These are phyloP conservation scores for Plasmodium adleri DNA, from an alignment of 169 alveolate species.

Conservation along the genomic window DNA sequence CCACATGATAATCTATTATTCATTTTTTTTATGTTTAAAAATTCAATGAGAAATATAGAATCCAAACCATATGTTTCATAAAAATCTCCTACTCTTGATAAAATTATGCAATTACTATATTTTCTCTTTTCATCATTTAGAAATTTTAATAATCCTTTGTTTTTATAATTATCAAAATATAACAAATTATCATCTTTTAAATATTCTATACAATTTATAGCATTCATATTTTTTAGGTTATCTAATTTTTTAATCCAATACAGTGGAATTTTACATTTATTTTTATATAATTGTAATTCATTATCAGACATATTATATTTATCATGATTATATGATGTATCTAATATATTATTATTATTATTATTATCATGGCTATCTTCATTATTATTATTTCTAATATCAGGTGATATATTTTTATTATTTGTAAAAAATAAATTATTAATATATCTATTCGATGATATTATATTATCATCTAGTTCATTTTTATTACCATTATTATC, in stretches of 20 bases:
- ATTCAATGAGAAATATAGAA: conserved; percentile 81
- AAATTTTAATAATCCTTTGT: conserved; percentile 76
- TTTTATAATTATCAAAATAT: conserved; percentile 66
- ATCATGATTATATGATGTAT: background rate
- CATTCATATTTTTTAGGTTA: conserved; percentile 68
- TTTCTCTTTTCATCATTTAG: conserved; percentile 77
- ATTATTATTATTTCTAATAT: background rate
- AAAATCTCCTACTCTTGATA: conserved; percentile 76
- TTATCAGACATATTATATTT: conserved; percentile 21
- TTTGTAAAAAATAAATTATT: too few relatives aligned
- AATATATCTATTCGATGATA: background rate
- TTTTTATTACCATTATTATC: conserved; percentile 23
- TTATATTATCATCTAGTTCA: background rate
- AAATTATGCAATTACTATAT: conserved; percentile 78
- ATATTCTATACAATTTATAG: conserved; percentile 71
- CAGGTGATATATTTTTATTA: background rate
- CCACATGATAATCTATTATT: conserved; percentile 77
- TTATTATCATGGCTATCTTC: background rate
- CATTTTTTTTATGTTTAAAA: conserved; percentile 75
- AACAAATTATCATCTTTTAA: conserved; percentile 65
- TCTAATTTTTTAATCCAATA: conserved; percentile 74
- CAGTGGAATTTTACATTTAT: conserved; percentile 27
- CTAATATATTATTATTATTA: background rate
- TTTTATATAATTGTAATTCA: conserved; percentile 41
- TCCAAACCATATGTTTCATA: conserved; percentile 85